Conservation (phyloP, 164 flowering plant genomes). For the Annona cherimola region DNA sequence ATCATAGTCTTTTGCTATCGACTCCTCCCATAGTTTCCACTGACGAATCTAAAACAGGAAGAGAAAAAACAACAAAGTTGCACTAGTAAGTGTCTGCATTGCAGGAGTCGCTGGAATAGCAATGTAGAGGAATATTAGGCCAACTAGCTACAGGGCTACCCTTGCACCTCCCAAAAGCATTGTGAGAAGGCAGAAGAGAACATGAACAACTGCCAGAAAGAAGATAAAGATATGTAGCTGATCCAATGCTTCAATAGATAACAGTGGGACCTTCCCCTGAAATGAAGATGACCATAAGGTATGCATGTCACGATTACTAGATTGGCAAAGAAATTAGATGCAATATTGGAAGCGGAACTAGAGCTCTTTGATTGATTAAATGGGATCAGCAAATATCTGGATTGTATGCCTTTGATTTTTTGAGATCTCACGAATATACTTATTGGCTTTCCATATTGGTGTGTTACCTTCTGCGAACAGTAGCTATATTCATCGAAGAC, state of each 20-base stretch:
- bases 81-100: not conserved
- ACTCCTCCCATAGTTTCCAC: constrained; percentile 93
- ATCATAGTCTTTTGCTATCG: constrained; percentile 55
- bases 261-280: constrained; percentile 70
- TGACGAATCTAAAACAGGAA: constrained; percentile 57
- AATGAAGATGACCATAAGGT: not conserved
- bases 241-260: constrained; percentile 67
- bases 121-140: constrained; percentile 6
- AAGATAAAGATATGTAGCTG: constrained; percentile 90
- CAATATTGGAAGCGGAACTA: not conserved
- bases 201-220: constrained; percentile 77
- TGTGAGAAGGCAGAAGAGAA: constrained; percentile 66
- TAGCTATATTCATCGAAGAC: constrained; percentile 10
- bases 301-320: not conserved
- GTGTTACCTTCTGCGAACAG: constrained; percentile 26
- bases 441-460: not conserved
- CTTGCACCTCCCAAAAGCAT: constrained; percentile 65
- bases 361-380: not conserved
- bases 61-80: not conserved
- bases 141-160: constrained; percentile 30
- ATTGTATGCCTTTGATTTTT: not conserved
- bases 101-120: not conserved
- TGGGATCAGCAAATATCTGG: not conserved
- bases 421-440: too few relatives aligned
- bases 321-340: not conserved